Conservation (phyloP, 2,329 filamentous ascomycete genomes). For the Dactylellina leptospora region DNA sequence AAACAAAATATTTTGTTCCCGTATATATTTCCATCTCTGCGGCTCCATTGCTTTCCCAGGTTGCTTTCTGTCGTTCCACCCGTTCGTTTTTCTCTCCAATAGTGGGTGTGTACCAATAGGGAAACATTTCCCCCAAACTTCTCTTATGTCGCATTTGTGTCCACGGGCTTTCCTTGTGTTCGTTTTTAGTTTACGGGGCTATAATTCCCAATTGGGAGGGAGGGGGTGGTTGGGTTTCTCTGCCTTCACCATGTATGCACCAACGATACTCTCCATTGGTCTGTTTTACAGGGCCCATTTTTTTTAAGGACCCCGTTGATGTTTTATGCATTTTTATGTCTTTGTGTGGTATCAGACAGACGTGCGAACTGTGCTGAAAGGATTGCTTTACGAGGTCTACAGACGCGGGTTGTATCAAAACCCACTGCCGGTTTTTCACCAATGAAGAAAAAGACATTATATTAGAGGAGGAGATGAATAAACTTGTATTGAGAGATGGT, state of each 20-base stretch:
- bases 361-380: too few species aligned
- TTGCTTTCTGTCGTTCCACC: neutral
- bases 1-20: neutral
- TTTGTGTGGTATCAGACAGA: too few species aligned
- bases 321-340: too few species aligned
- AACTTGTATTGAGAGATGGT: too few species aligned
- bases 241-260: neutral
- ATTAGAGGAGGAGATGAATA: too few species aligned
- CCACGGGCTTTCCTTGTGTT: neutral
- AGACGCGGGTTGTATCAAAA: too few species aligned
- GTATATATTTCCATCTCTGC: neutral
- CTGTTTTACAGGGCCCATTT: too few species aligned
- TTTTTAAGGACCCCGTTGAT: too few species aligned
- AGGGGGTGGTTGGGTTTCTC: neutral
- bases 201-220: too few species aligned
- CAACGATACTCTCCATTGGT: conserved; percentile 14
- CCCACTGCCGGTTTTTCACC: too few species aligned
- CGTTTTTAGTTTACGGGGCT: neutral
- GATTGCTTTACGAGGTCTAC: too few species aligned
- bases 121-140: neutral
- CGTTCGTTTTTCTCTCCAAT: neutral
- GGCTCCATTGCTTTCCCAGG: neutral
- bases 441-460: too few species aligned
- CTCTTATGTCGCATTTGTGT: neutral
- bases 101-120: neutral